Evolutionary conservation across 805 yeast species (phyloP).

Genomic region (Wickerhamia fluorescens): DNA sequence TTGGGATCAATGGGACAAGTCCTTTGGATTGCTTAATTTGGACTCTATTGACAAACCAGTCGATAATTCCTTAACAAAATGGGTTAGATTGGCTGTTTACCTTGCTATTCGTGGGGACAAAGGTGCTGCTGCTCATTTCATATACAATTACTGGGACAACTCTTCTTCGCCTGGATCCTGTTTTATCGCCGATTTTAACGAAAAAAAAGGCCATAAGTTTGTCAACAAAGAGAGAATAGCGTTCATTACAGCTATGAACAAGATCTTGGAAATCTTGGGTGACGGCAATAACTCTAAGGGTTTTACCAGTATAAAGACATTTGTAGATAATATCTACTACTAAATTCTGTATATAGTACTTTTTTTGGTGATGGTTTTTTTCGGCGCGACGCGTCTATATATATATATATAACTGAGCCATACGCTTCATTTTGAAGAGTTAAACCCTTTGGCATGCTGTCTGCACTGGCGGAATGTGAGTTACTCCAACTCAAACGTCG

Average conservation of each 20-base stretch:
- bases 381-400: slow-evolving; percentile 2
- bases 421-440: no score
- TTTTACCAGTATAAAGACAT: slow-evolving; percentile 36
- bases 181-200: slow-evolving; percentile 15
- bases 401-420: no score
- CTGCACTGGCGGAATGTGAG: no score
- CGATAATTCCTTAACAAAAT: slow-evolving; percentile 6
- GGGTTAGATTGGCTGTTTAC: slow-evolving; percentile 30
- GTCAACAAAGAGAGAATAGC: slow-evolving; percentile 15
- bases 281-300: slow-evolving; percentile 36
- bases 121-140: slow-evolving; percentile 20
- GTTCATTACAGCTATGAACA: slow-evolving; percentile 15
- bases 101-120: slow-evolving; percentile 21
- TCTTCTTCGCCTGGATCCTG: slow-evolving; percentile 16
- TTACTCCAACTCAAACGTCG: slow-evolving; percentile 20
- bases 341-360: slow-evolving; percentile 1
- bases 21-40: slow-evolving; percentile 6
- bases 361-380: slow-evolving; percentile 1
- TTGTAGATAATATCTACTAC: slow-evolving; percentile 6
- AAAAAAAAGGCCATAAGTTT: slow-evolving; percentile 12
- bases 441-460: no score
- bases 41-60: slow-evolving; percentile 1
- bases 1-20: slow-evolving; percentile 33
- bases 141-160: slow-evolving; percentile 23
- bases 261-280: slow-evolving; percentile 12